Evolutionary conservation across 345 rosid genomes (phyloP).

Genomic region (Populus alba): DNA sequence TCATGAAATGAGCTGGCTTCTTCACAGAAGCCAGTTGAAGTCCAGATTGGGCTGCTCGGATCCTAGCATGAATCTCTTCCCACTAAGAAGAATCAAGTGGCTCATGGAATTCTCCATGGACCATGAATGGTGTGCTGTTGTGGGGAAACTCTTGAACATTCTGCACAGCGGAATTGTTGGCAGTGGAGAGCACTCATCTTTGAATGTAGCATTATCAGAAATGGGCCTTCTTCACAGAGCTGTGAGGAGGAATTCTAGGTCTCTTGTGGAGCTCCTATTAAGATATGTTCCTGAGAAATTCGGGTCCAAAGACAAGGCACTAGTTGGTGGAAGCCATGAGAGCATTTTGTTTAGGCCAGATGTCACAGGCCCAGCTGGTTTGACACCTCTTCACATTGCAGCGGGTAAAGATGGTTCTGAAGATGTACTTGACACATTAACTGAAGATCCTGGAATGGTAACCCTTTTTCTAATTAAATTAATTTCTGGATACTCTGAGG

Average conservation of each 20-base stretch:
- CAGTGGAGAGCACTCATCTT: slow-evolving; percentile 52
- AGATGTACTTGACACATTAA: slow-evolving; percentile 77
- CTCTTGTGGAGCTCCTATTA: slow-evolving; percentile 77
- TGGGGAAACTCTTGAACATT: slow-evolving; percentile 73
- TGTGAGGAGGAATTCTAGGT: slow-evolving; percentile 79
- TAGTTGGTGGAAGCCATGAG: slow-evolving; percentile 23
- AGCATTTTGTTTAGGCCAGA: slow-evolving; percentile 74
- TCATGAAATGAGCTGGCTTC: slow-evolving; percentile 97
- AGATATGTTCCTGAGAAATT: slow-evolving; percentile 53
- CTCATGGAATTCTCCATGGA: slow-evolving; percentile 93
- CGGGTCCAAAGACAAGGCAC: slow-evolving; percentile 23
- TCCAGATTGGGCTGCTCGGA: slow-evolving; percentile 57
- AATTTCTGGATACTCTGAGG: not conserved
- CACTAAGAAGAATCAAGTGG: slow-evolving; percentile 78
- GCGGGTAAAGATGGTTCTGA: slow-evolving; percentile 99
- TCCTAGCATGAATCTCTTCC: slow-evolving; percentile 59
- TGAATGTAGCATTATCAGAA: slow-evolving; percentile 54
- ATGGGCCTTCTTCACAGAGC: slow-evolving; percentile 92
- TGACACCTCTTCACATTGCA: slow-evolving; percentile 98
- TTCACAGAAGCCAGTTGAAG: slow-evolving; percentile 71
- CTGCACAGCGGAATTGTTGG: slow-evolving; percentile 65
- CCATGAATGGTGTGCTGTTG: slow-evolving; percentile 93
- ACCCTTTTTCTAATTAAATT: slow-evolving; percentile 10
- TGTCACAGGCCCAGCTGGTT: slow-evolving; percentile 82
- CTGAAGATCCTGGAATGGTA: slow-evolving; percentile 88